These are phyloP conservation scores for Mimosa pudica DNA, from an alignment of 306 rosid genomes.

Conservation along the genomic window DNA sequence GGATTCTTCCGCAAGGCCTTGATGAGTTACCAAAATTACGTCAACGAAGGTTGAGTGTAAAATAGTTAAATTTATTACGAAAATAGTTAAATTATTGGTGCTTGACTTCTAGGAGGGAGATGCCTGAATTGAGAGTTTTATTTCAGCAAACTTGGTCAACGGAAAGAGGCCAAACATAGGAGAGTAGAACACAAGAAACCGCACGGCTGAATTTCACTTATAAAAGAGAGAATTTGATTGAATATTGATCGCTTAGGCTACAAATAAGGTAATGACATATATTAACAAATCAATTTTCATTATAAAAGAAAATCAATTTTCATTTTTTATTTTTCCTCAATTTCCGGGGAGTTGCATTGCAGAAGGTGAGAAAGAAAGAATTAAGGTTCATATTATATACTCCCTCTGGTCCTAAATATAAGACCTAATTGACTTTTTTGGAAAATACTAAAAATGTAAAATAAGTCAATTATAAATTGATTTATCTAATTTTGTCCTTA, in stretches of 20 bases:
- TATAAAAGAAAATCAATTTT: constrained; percentile 30
- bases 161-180: constrained; percentile 49
- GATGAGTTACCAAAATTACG: constrained; percentile 17
- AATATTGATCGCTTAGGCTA: constrained; percentile 25
- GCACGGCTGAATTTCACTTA: neutral
- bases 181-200: constrained; percentile 31
- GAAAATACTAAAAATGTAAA: too few relatives aligned
- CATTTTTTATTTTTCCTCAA: constrained; percentile 16
- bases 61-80: constrained; percentile 8
- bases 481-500: too few relatives aligned
- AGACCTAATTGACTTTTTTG: too few relatives aligned
- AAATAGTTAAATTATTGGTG: neutral
- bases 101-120: constrained; percentile 47
- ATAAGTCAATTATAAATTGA: too few relatives aligned
- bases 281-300: constrained; percentile 34
- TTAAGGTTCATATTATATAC: neutral
- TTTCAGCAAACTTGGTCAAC: constrained; percentile 29
- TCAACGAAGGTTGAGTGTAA: constrained; percentile 27
- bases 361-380: constrained; percentile 21
- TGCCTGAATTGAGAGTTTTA: constrained; percentile 32
- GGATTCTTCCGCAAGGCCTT: constrained; percentile 19
- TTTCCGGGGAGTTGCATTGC: too few relatives aligned
- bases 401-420: too few relatives aligned
- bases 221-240: constrained; percentile 7
- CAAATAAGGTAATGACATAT: constrained; percentile 14